Conservation (phyloP, 2,329 filamentous ascomycete genomes). For the Aspergillus transmontanensis region DNA sequence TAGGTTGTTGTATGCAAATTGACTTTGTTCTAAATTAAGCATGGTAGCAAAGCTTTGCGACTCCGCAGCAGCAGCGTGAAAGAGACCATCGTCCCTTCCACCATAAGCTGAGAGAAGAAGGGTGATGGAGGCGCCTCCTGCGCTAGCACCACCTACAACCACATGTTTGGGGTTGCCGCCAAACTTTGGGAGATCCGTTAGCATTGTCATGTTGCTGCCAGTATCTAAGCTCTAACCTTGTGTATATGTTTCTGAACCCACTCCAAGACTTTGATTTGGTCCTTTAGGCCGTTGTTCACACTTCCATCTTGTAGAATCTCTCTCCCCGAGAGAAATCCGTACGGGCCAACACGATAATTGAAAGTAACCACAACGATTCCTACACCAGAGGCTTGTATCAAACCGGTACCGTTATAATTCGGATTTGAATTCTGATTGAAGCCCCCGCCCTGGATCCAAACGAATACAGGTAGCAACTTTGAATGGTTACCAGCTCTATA, state of each 20-base stretch:
- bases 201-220: not conserved
- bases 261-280: slow-evolving; percentile 68
- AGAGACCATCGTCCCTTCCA: slow-evolving; percentile 51
- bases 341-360: slow-evolving; percentile 76
- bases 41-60: slow-evolving; percentile 56
- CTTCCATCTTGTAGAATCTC: slow-evolving; percentile 55
- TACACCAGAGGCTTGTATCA: slow-evolving; percentile 61
- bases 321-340: slow-evolving; percentile 68
- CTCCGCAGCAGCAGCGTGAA: slow-evolving; percentile 57
- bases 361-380: slow-evolving; percentile 70
- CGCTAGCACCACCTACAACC: slow-evolving; percentile 68
- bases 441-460: slow-evolving; percentile 64
- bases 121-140: slow-evolving; percentile 66
- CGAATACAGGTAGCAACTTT: slow-evolving; percentile 63
- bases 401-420: slow-evolving; percentile 62
- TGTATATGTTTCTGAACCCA: slow-evolving; percentile 70
- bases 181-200: slow-evolving; percentile 51
- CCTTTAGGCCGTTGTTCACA: slow-evolving; percentile 69
- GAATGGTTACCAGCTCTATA: slow-evolving; percentile 36
- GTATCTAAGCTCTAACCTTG: slow-evolving; percentile 34
- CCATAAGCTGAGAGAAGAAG: slow-evolving; percentile 63
- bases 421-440: slow-evolving; percentile 62
- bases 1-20: slow-evolving; percentile 57
- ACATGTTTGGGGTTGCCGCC: slow-evolving; percentile 71
- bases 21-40: slow-evolving; percentile 50